These are phyloP conservation scores for Acanthamoeba sp. DNA, from an alignment of 208 protist genomes.

Conservation along the genomic window DNA sequence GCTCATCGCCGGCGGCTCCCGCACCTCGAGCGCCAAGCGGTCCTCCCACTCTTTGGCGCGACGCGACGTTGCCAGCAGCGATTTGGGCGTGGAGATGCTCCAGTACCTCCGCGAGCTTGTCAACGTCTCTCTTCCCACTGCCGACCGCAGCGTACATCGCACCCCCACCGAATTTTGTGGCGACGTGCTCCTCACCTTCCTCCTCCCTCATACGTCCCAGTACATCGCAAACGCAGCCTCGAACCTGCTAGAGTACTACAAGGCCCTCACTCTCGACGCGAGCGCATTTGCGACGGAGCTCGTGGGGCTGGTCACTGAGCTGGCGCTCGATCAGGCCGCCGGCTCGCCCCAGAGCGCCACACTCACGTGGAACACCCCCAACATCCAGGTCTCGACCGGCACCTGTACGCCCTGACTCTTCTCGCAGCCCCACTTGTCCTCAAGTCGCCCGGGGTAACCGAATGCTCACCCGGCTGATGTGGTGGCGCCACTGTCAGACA, in stretches of 20 bases:
- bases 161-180: not conserved
- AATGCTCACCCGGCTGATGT: no score
- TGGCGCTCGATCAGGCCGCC: not conserved
- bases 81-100: not conserved
- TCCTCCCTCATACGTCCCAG: no score
- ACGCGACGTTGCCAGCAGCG: not conserved
- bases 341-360: not conserved
- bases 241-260: constrained; percentile 13
- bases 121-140: not conserved
- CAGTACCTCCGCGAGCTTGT: not conserved
- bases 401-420: no score
- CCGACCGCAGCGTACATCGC: not conserved
- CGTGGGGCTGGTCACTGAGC: not conserved
- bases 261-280: not conserved
- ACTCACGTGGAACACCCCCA: not conserved
- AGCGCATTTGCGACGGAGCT: not conserved
- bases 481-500: no score
- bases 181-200: no score
- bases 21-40: not conserved
- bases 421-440: no score
- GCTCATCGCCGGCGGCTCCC: not conserved
- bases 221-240: not conserved
- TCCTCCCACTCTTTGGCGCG: not conserved
- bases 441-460: no score
- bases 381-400: not conserved